A percentile compares a stretch with the other conserved stretches of the same genome.
These are phyloP conservation scores for Pelargonium exstipulatum DNA, from an alignment of 441 rosid genomes.

Conservation along the genomic window DNA sequence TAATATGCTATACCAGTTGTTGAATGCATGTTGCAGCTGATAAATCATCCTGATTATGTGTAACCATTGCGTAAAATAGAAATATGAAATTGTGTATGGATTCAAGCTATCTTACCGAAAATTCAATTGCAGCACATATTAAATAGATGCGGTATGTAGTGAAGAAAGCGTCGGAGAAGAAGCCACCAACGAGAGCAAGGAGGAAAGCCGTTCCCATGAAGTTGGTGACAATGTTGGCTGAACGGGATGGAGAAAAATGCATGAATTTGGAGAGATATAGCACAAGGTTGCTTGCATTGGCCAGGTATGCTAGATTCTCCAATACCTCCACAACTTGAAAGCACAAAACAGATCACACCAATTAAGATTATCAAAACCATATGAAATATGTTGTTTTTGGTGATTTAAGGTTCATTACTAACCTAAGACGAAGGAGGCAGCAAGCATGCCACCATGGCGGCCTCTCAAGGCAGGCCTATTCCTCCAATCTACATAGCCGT, in stretches of 20 bases:
- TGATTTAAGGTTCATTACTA: conserved; percentile 14
- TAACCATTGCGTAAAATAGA: too few relatives aligned
- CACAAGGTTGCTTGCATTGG: conserved; percentile 96
- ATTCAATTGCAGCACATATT: conserved; percentile 62
- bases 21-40: too few relatives aligned
- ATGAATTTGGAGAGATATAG: conserved; percentile 52
- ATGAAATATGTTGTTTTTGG: not conserved
- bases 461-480: conserved; percentile 55
- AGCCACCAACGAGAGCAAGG: conserved; percentile 90
- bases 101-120: conserved; percentile 21
- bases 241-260: conserved; percentile 74
- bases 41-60: too few relatives aligned
- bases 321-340: conserved; percentile 64
- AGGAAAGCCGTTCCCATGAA: conserved; percentile 99
- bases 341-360: not conserved
- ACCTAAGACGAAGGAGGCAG: conserved; percentile 81
- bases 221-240: conserved; percentile 81
- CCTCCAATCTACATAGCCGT: conserved; percentile 73
- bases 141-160: conserved; percentile 68
- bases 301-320: conserved; percentile 86
- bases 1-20: too few relatives aligned
- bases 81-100: conserved; percentile 12
- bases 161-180: conserved; percentile 83
- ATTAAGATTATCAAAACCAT: not conserved
- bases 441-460: conserved; percentile 73